Percentiles rank a stretch among this genome's conserved stretches.
Conservation (phyloP, 805 yeast species). For the Kuraishia molischiana region DNA sequence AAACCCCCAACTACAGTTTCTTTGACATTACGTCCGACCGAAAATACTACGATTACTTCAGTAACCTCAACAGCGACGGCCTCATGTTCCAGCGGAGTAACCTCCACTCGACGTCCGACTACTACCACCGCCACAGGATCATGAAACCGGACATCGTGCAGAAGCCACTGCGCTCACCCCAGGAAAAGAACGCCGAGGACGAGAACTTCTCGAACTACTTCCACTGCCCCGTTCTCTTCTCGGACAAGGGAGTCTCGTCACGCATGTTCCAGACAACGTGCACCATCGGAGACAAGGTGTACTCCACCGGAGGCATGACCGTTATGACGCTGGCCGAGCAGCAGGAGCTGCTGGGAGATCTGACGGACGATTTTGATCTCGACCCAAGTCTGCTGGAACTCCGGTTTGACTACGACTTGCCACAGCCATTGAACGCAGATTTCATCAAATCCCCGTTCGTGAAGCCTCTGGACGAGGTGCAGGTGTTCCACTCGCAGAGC, state of each 20-base stretch:
- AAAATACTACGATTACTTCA: not conserved
- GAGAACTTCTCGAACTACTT: constrained; percentile 11
- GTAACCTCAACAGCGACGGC: constrained; percentile 14
- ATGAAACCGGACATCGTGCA: constrained; percentile 6
- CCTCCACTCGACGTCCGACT: constrained; percentile 11
- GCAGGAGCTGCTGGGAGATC: constrained; percentile 9
- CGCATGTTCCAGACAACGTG: constrained; percentile 32
- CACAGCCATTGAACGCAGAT: constrained; percentile 31
- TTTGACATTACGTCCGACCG: not conserved
- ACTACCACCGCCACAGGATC: constrained; percentile 12
- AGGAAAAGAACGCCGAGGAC: not conserved
- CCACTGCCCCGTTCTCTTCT: constrained; percentile 25
- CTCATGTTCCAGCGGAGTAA: constrained; percentile 10
- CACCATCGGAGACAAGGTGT: constrained; percentile 26
- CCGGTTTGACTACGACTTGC: constrained; percentile 26
- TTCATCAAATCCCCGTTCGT: constrained; percentile 32
- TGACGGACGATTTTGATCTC: constrained; percentile 21
- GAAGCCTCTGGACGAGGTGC: constrained; percentile 27
- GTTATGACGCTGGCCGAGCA: constrained; percentile 13
- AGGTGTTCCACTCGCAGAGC: constrained; percentile 27
- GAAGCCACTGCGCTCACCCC: not conserved
- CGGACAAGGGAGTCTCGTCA: constrained; percentile 29
- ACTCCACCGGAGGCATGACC: constrained; percentile 35
- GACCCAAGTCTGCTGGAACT: constrained; percentile 20
- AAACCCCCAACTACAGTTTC: not conserved